phyloP scores from a whole-genome alignment of 1,284 basidiomycete genomes.

The Thecaphora thlaspeos region DNA sequence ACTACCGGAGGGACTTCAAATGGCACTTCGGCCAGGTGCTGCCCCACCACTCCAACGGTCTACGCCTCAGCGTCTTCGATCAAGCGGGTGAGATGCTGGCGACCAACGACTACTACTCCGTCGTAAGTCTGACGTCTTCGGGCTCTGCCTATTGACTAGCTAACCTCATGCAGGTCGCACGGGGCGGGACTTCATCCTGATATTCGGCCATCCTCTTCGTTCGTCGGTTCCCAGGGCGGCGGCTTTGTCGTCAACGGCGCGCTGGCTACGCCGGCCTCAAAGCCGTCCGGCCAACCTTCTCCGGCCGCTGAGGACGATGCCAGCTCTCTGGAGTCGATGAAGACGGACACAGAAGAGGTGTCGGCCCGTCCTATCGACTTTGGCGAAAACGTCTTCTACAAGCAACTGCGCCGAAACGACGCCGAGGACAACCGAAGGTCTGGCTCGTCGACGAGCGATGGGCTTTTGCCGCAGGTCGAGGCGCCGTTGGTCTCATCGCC shows the following conservation, averaged over 20 bases:
- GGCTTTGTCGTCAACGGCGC: constrained; percentile 55
- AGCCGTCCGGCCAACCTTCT: no score
- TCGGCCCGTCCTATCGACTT: constrained; percentile 61
- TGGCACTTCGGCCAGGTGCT: constrained; percentile 75
- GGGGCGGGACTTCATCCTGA: no score
- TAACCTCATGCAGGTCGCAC: no score
- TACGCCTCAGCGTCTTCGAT: constrained; percentile 84
- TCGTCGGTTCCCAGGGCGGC: no score
- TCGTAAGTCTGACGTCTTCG: no score
- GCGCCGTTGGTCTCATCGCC: neutral
- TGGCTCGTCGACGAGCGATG: constrained; percentile 43
- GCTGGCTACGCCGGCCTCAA: constrained; percentile 32
- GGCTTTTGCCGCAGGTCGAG: constrained; percentile 12
- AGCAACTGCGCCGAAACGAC: constrained; percentile 79
- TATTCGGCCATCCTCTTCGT: no score
- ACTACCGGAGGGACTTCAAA: constrained; percentile 84
- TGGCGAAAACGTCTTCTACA: constrained; percentile 93
- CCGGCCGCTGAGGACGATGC: no score
- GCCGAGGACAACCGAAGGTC: constrained; percentile 71
- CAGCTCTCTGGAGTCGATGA: no score
- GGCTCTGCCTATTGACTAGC: no score
- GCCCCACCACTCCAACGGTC: constrained; percentile 64
- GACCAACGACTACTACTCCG: constrained; percentile 84
- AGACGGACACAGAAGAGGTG: constrained; percentile 6
- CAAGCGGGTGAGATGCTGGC: constrained; percentile 80